Evolutionary conservation across 208 protist species (phyloP).

Genomic region (Polymyxa betae): DNA sequence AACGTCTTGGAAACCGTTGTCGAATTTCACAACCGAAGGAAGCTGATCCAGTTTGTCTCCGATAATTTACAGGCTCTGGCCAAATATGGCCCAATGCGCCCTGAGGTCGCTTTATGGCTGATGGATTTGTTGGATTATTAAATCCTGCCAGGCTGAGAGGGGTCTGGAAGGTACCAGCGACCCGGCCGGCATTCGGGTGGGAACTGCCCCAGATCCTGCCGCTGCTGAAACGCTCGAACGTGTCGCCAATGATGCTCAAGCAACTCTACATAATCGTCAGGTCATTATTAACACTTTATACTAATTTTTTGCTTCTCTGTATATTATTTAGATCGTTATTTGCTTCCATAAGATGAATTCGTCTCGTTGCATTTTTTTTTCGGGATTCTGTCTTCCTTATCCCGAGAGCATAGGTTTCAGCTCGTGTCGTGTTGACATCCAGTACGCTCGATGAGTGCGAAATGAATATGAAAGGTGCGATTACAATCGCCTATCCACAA

Average conservation of each 20-base stretch:
- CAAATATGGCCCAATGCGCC: conserved; percentile 40
- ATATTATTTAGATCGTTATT: too few relatives aligned
- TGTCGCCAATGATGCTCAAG: background rate
- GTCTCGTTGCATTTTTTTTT: too few relatives aligned
- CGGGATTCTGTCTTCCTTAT: too few relatives aligned
- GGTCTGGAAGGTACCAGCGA: conserved; percentile 14
- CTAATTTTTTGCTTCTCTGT: too few relatives aligned
- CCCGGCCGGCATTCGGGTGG: background rate
- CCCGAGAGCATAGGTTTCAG: background rate
- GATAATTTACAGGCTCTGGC: conserved; percentile 12
- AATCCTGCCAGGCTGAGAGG: background rate
- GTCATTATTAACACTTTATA: too few relatives aligned
- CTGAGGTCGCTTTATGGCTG: background rate
- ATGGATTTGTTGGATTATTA: background rate
- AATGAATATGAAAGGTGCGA: conserved; percentile 52
- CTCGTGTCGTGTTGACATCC: conserved; percentile 32
- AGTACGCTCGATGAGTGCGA: conserved; percentile 14
- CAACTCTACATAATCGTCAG: background rate
- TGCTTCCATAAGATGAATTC: too few relatives aligned
- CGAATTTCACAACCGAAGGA: background rate
- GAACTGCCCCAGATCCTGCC: background rate
- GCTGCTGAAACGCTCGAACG: background rate
- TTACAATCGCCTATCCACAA: conserved; percentile 52
- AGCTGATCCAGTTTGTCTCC: background rate
- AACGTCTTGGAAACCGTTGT: conserved; percentile 6